phyloP scores from a whole-genome alignment of 1,284 basidiomycete species.

The Ustilago loliicola region DNA sequence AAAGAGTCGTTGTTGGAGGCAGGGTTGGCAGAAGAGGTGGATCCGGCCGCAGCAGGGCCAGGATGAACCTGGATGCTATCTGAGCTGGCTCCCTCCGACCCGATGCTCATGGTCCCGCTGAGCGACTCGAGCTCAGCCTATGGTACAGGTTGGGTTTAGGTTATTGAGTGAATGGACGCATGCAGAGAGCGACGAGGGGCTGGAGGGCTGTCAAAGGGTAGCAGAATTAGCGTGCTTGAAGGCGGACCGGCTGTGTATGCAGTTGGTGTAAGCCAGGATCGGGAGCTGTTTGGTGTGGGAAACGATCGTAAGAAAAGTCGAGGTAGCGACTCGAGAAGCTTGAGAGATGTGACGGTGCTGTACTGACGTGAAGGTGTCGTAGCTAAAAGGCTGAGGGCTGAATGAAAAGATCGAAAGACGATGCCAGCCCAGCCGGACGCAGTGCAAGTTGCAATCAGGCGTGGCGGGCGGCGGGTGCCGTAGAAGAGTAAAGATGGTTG shows the following conservation, averaged over 20 bases:
- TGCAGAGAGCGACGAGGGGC: slow-evolving; percentile 22
- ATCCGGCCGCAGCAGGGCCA: slow-evolving; percentile 52
- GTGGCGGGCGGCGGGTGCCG: slow-evolving; percentile 13
- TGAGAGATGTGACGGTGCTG: not conserved
- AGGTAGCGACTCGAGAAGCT: not conserved
- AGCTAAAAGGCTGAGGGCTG: not conserved
- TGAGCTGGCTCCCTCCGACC: slow-evolving; percentile 38
- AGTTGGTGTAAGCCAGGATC: not conserved
- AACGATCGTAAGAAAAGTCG: not conserved
- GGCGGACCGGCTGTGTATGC: not conserved
- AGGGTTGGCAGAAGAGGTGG: slow-evolving; percentile 30
- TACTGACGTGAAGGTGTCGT: not conserved
- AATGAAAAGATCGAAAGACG: not conserved
- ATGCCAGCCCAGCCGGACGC: slow-evolving; percentile 15
- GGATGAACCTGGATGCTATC: slow-evolving; percentile 49
- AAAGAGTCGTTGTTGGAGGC: not conserved
- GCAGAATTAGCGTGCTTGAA: not conserved
- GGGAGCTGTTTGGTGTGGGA: not conserved
- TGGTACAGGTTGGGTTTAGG: slow-evolving; percentile 3
- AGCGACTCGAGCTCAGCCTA: slow-evolving; percentile 44
- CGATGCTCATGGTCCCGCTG: slow-evolving; percentile 56
- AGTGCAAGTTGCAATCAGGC: not conserved
- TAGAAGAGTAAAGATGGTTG: not conserved
- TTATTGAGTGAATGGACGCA: slow-evolving; percentile 21
- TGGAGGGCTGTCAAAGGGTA: not conserved